Percentiles rank a stretch among this genome's conserved stretches.
These are phyloP conservation scores for Penicillium crystallinum DNA, from an alignment of 495 filamentous ascomycete genomes.

Conservation along the genomic window DNA sequence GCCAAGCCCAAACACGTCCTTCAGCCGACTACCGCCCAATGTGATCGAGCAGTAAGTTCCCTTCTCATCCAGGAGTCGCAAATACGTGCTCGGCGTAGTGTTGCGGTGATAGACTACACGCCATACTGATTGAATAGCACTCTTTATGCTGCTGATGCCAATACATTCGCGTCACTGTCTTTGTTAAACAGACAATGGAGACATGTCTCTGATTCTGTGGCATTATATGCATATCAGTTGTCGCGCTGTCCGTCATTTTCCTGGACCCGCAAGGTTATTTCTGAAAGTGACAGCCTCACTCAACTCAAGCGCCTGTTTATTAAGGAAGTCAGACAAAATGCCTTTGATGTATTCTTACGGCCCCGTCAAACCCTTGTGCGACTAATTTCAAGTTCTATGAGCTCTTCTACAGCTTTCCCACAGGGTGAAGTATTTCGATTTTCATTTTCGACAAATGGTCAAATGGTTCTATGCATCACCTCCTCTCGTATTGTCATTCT, in stretches of 20 bases:
- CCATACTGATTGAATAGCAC: conserved; percentile 49
- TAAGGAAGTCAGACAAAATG: conserved; percentile 66
- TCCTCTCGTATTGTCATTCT: conserved; percentile 85
- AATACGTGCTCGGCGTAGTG: not conserved
- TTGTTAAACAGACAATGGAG: conserved; percentile 78
- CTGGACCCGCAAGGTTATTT: conserved; percentile 45
- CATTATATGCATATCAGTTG: conserved; percentile 74
- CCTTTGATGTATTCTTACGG: conserved; percentile 73
- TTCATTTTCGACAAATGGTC: conserved; percentile 67
- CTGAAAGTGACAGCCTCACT: conserved; percentile 51
- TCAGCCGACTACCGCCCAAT: conserved; percentile 22
- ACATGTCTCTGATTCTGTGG: conserved; percentile 60
- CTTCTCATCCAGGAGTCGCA: not conserved
- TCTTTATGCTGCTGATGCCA: conserved; percentile 65
- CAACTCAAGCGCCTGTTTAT: conserved; percentile 62
- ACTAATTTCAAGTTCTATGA: conserved; percentile 76
- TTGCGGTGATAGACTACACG: not conserved
- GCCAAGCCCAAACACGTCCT: not conserved
- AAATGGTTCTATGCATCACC: conserved; percentile 71
- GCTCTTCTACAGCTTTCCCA: conserved; percentile 72
- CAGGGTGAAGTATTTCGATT: conserved; percentile 85
- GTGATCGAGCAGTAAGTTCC: conserved; percentile 28
- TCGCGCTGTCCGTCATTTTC: conserved; percentile 64
- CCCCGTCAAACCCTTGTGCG: conserved; percentile 66
- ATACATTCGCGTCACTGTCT: conserved; percentile 77